These are phyloP conservation scores for Protea cynaroides DNA, from an alignment of 164 flowering plant species.

Conservation along the genomic window DNA sequence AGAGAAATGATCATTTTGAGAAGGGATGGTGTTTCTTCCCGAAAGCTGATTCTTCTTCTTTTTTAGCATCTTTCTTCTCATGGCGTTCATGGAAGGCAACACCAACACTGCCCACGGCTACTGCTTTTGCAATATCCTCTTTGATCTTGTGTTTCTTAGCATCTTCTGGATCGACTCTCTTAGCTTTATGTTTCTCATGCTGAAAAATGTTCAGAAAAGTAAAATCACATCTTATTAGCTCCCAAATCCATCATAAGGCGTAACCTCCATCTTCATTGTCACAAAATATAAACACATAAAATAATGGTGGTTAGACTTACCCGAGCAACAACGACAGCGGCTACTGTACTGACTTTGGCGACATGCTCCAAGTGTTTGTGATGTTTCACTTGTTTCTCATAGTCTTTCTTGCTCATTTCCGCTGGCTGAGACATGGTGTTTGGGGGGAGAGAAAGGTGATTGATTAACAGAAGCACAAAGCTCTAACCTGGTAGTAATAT, in stretches of 20 bases:
- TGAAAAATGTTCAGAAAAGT: constrained; percentile 1
- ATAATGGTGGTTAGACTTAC: constrained; percentile 10
- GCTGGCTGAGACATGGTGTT: too few species aligned
- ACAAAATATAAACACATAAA: too few species aligned
- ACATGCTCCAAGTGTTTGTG: constrained; percentile 59
- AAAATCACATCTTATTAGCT: background rate
- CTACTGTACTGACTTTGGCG: constrained; percentile 44
- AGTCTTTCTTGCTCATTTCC: background rate
- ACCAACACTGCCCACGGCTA: constrained; percentile 52
- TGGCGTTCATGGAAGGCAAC: constrained; percentile 62
- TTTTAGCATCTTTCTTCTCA: constrained; percentile 63
- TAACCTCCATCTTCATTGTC: too few species aligned
- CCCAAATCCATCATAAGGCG: too few species aligned
- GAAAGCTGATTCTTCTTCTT: constrained; percentile 18
- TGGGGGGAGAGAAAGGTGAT: too few species aligned
- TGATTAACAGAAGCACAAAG: too few species aligned
- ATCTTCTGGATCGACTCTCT: constrained; percentile 64
- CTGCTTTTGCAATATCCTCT: constrained; percentile 51
- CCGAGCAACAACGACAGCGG: constrained; percentile 52
- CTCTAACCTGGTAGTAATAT: too few species aligned
- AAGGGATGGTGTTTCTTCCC: constrained; percentile 32
- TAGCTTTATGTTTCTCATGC: constrained; percentile 40
- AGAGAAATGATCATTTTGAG: constrained; percentile 3
- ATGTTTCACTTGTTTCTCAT: constrained; percentile 56
- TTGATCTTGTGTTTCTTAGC: constrained; percentile 63